These are phyloP conservation scores for Trichoderma asperelloides DNA, from an alignment of 495 filamentous ascomycete species.

Conservation along the genomic window DNA sequence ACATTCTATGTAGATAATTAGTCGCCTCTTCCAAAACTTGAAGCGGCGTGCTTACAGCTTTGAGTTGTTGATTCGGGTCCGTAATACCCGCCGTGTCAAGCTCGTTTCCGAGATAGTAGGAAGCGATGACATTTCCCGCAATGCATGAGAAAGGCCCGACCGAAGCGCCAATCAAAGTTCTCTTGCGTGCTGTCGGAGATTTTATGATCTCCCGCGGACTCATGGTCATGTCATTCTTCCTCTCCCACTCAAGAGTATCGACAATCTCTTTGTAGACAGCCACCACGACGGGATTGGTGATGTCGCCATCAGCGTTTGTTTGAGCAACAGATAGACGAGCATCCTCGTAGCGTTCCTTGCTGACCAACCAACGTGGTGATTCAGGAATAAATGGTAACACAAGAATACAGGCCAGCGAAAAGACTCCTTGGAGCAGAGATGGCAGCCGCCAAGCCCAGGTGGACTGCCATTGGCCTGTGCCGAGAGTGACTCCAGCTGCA, in stretches of 20 bases:
- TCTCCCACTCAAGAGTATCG: constrained; percentile 37
- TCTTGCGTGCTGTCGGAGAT: constrained; percentile 31
- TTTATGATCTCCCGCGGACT: constrained; percentile 32
- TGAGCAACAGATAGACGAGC: constrained; percentile 33
- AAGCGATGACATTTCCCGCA: constrained; percentile 42
- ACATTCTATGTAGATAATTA: constrained; percentile 22
- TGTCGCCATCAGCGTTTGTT: constrained; percentile 36
- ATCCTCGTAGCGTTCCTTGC: constrained; percentile 27
- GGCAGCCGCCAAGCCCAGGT: constrained; percentile 49
- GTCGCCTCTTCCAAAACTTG: background rate
- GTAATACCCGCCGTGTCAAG: constrained; percentile 41
- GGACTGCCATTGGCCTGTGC: constrained; percentile 38
- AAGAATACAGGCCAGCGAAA: constrained; percentile 41
- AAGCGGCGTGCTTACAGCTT: constrained; percentile 27
- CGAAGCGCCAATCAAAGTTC: constrained; percentile 38
- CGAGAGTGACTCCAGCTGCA: constrained; percentile 43
- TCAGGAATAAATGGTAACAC: constrained; percentile 49
- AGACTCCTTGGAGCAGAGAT: constrained; percentile 45
- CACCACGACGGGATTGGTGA: constrained; percentile 31
- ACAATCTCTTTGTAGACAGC: constrained; percentile 36
- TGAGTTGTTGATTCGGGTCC: constrained; percentile 29
- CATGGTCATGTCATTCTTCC: constrained; percentile 32
- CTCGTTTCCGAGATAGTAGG: constrained; percentile 39
- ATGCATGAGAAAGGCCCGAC: constrained; percentile 38
- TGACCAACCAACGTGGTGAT: constrained; percentile 41